phyloP scores from a whole-genome alignment of 345 rosid species.

The Eucalyptus melliodora region DNA sequence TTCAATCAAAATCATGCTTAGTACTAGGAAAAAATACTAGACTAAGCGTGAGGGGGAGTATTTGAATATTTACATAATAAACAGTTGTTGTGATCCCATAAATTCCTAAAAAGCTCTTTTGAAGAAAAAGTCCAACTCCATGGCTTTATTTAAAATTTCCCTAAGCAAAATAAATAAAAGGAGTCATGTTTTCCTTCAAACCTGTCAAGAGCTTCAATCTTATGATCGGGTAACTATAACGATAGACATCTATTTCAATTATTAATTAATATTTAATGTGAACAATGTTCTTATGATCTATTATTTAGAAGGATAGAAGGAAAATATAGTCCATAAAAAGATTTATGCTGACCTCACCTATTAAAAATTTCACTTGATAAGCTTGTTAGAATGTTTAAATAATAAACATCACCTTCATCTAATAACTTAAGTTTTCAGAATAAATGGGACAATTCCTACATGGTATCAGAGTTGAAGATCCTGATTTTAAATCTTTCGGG shows the following conservation, averaged over 20 bases:
- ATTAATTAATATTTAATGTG: background rate
- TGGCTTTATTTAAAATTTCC: background rate
- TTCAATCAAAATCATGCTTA: too few relatives aligned
- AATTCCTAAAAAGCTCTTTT: background rate
- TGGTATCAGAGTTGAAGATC: rapidly evolving
- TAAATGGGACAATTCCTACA: too few relatives aligned
- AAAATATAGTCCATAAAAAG: background rate
- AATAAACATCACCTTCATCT: too few relatives aligned
- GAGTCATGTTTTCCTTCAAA: background rate
- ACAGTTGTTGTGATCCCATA: too few relatives aligned
- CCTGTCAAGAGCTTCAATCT: background rate
- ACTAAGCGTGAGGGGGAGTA: too few relatives aligned
- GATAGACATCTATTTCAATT: too few relatives aligned
- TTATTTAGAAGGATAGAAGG: background rate
- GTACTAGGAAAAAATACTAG: too few relatives aligned
- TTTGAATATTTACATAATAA: too few relatives aligned
- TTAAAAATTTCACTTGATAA: too few relatives aligned
- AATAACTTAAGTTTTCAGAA: too few relatives aligned
- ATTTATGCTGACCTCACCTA: background rate
- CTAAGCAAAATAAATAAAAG: too few relatives aligned
- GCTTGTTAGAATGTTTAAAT: too few relatives aligned
- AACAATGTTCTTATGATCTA: background rate
- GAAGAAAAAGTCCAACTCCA: background rate
- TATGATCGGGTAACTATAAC: background rate
- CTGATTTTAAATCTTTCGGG: rapidly evolving